Percentiles rank a stretch among this genome's conserved stretches.
phyloP scores from a whole-genome alignment of 1,284 basidiomycete genomes.

The Rhodotorula sp. region DNA sequence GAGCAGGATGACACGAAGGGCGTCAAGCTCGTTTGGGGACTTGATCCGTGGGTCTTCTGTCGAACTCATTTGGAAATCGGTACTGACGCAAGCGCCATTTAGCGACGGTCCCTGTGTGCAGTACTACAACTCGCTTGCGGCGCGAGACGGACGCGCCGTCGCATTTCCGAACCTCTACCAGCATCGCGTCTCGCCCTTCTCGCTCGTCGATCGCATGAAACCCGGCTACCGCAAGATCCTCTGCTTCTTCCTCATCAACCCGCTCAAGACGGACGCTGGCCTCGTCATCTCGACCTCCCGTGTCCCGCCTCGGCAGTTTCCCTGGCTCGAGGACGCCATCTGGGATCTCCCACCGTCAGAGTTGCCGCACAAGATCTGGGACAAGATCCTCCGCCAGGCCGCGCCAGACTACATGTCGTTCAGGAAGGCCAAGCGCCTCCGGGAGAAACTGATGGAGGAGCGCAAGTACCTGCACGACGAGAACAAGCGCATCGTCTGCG shows the following conservation, averaged over 20 bases:
- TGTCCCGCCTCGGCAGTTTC: conserved; percentile 53
- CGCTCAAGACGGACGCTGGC: conserved; percentile 41
- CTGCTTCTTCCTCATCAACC: conserved; percentile 58
- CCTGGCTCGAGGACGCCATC: conserved; percentile 42
- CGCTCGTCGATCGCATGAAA: conserved; percentile 52
- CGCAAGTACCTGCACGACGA: conserved; percentile 33
- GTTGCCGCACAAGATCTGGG: conserved; percentile 42
- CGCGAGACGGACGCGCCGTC: conserved; percentile 51
- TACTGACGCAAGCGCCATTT: background rate
- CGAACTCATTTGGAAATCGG: background rate
- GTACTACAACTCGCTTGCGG: conserved; percentile 50
- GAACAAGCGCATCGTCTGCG: conserved; percentile 20
- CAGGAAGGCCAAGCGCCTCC: conserved; percentile 47
- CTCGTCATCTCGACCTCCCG: conserved; percentile 52
- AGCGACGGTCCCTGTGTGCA: conserved; percentile 41
- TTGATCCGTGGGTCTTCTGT: conserved; percentile 8
- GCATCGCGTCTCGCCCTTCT: conserved; percentile 54
- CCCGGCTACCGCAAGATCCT: conserved; percentile 58
- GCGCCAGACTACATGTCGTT: conserved; percentile 36
- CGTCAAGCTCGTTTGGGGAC: conserved; percentile 11
- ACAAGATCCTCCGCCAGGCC: conserved; percentile 25
- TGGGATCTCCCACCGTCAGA: background rate
- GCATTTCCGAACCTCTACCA: conserved; percentile 62
- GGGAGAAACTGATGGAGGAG: conserved; percentile 49
- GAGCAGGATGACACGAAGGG: conserved; percentile 8